Evolutionary conservation across 345 rosid species (phyloP), one percentile per base, ranked within the genome.

Genomic region (Eucalyptus erythrocorys): DNA sequence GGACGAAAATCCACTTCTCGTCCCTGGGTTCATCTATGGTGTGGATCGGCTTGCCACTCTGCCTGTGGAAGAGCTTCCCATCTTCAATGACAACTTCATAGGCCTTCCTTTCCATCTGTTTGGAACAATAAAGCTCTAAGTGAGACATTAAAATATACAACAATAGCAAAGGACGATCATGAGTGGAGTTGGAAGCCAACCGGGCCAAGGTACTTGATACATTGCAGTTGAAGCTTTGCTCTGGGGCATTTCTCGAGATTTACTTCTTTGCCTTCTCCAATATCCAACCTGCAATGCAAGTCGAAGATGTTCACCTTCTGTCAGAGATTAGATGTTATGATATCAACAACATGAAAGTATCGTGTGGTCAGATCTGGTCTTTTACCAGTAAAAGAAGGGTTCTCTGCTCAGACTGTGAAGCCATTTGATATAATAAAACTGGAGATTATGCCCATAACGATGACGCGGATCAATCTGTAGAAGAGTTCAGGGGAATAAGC

Each of bases 321-420:
- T 80, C 89, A 89, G 85, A 71, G 68, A 66, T 85, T 85, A 43
- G 40, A 34, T 88, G 88, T 87, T 89, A 91, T 40, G 86, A 51
- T 22, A 88, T 86, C 80, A 89, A 59, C 79, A 6, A 71, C 11
- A 13, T 48, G 79, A 48, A 13, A 42, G 22, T 45, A 48, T 64
- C 48, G 26, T 4, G n/a, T 40, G 42, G 40, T 88, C 34, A 40
- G 27, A 40, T 48, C 66, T 48, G 87, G 91, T 86, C 79, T 32
- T 10, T 91, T 95, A 96, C 99, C 99, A 97, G 92, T 97, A 98
- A 91, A 98, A 98, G 94, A 98, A 98, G 86, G 99, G 99, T 92
- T 98, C 97, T 93, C 96, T 94, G 61, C 99, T 95, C 88, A 94
- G 96, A 87, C 96, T 94, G 40, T 94, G 94, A 86, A 93, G 96